Conservation (phyloP, 2,329 filamentous ascomycete genomes). For the Grosmannia serpens region DNA sequence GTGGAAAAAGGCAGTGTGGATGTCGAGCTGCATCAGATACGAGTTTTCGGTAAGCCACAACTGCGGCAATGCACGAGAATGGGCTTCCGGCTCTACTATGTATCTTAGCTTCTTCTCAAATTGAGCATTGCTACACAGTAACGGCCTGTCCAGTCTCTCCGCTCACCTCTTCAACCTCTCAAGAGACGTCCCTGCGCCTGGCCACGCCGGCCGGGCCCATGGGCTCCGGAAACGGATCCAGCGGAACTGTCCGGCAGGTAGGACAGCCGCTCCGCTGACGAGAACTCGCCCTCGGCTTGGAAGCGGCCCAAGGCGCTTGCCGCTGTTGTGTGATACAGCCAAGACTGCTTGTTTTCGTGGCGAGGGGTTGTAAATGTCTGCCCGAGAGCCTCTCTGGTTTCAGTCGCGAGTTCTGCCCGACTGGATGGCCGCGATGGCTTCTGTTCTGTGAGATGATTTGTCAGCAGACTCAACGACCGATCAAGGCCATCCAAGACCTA, state of each 20-base stretch:
- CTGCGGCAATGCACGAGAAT: too few relatives aligned
- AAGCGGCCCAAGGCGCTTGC: conserved; percentile 50
- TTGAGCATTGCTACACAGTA: too few relatives aligned
- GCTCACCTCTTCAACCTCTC: too few relatives aligned
- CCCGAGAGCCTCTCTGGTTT: conserved; percentile 70
- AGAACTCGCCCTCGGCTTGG: conserved; percentile 18
- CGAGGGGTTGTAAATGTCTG: conserved; percentile 60
- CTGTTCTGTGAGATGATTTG: conserved; percentile 40
- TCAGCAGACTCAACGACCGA: background rate
- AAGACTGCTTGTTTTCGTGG: conserved; percentile 57
- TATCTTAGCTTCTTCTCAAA: too few relatives aligned
- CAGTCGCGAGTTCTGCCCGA: conserved; percentile 72
- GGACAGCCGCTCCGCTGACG: conserved; percentile 37
- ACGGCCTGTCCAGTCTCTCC: too few relatives aligned
- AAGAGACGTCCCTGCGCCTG: conserved; percentile 69
- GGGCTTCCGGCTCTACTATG: too few relatives aligned
- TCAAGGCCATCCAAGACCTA: conserved; percentile 25
- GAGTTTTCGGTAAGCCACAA: too few relatives aligned
- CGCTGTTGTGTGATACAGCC: conserved; percentile 60
- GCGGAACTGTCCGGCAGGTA: conserved; percentile 72
- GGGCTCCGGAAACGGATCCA: conserved; percentile 64
- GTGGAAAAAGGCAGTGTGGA: too few relatives aligned
- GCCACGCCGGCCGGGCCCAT: conserved; percentile 42
- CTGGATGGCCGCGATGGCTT: conserved; percentile 65
- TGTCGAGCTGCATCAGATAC: too few relatives aligned